Conservation (phyloP, 2,329 filamentous ascomycete genomes). For the Aspergillus novoparasiticus region DNA sequence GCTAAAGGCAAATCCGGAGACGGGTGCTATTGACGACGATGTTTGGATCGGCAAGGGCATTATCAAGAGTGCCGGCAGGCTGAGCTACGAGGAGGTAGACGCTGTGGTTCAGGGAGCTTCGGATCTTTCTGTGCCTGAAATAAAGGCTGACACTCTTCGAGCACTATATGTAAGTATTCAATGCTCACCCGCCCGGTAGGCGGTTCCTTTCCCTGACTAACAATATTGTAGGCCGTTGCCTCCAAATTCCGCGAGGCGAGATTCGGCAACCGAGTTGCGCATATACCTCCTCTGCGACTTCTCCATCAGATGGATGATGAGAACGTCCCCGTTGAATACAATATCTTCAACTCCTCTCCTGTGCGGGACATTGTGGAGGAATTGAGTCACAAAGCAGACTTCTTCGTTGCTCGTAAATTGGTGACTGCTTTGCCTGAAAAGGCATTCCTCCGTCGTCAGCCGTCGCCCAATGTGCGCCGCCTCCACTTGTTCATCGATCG, state of each 20-base stretch:
- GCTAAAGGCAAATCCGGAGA: slow-evolving; percentile 83
- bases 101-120: slow-evolving; percentile 69
- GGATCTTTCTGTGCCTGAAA: slow-evolving; percentile 64
- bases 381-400: slow-evolving; percentile 89
- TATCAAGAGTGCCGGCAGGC: slow-evolving; percentile 85
- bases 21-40: slow-evolving; percentile 81
- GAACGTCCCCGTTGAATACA: slow-evolving; percentile 94
- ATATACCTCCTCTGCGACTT: slow-evolving; percentile 82
- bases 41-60: slow-evolving; percentile 93
- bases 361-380: slow-evolving; percentile 95
- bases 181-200: not conserved
- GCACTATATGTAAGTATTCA: slow-evolving; percentile 66
- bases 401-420: slow-evolving; percentile 83
- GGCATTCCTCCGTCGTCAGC: slow-evolving; percentile 85
- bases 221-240: slow-evolving; percentile 63
- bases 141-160: slow-evolving; percentile 75
- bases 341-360: slow-evolving; percentile 88
- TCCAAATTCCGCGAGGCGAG: slow-evolving; percentile 89
- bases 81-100: slow-evolving; percentile 85
- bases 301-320: slow-evolving; percentile 95
- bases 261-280: slow-evolving; percentile 75
- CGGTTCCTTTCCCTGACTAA: not conserved
- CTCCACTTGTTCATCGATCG: slow-evolving; percentile 89
- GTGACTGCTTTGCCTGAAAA: slow-evolving; percentile 81
- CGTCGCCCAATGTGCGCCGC: slow-evolving; percentile 81